Conservation (phyloP, 306 rosid species). For the Cucurbita pepo region DNA sequence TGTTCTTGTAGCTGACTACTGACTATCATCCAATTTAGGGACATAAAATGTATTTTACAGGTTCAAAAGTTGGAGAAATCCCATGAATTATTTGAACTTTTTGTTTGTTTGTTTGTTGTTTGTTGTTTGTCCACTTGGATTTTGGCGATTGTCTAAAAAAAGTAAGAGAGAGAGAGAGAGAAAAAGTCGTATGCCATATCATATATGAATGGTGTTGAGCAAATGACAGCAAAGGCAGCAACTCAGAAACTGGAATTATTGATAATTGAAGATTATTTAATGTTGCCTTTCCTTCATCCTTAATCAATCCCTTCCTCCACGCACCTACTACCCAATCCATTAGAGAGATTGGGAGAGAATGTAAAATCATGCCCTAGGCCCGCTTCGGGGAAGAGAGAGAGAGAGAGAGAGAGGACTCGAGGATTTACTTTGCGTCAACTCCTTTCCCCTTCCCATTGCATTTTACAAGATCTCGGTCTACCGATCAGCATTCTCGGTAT, state of each 20-base stretch:
- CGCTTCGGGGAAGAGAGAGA: no score
- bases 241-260: neutral
- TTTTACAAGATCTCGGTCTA: neutral
- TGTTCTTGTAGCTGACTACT: neutral
- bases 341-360: neutral
- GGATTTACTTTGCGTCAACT: neutral
- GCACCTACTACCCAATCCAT: neutral
- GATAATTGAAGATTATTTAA: neutral
- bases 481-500: neutral
- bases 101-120: neutral
- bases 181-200: neutral
- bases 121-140: neutral
- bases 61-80: no score
- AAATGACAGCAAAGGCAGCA: neutral
- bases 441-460: neutral
- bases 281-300: neutral
- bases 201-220: neutral
- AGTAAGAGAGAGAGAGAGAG: neutral
- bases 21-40: neutral
- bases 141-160: neutral
- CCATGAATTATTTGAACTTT: neutral
- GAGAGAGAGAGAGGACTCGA: no score
- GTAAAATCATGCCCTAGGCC: neutral
- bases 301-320: neutral
- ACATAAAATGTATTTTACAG: neutral